Evolutionary conservation across 306 rosid genomes (phyloP).

Genomic region (Vachellia collinsii): DNA sequence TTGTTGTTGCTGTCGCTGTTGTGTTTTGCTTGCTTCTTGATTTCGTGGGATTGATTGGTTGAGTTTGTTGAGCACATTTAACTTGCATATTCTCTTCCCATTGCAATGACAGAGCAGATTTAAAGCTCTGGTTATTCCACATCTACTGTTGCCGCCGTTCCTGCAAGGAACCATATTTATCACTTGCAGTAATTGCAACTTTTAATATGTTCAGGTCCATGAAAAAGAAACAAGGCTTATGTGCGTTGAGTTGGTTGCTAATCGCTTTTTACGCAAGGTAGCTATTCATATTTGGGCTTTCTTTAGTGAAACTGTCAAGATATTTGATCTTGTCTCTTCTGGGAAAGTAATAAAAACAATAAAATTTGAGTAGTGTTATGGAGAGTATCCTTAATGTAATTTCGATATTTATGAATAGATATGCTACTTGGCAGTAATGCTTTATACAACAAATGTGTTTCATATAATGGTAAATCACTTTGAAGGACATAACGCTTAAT

Average conservation of each 20-base stretch:
- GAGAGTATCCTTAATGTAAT: conserved; percentile 5
- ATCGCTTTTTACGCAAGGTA: conserved; percentile 96
- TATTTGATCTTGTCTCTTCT: neutral
- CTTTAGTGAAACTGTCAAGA: neutral
- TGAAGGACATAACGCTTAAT: conserved; percentile 8
- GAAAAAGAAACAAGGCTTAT: conserved; percentile 67
- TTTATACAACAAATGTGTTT: conserved; percentile 4
- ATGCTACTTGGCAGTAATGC: conserved; percentile 9
- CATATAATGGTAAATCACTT: conserved; percentile 10
- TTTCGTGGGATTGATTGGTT: neutral
- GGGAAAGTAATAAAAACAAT: neutral
- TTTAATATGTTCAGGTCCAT: conserved; percentile 56
- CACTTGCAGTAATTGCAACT: neutral
- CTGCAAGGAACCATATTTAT: conserved; percentile 11
- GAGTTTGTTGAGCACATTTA: neutral
- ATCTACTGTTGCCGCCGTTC: conserved; percentile 10
- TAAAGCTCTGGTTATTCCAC: neutral
- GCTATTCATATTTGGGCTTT: conserved; percentile 26
- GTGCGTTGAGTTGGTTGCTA: conserved; percentile 91
- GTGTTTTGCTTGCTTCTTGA: neutral
- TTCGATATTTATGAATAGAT: conserved; percentile 4
- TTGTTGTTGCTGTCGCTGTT: too few species aligned
- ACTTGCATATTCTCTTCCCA: neutral
- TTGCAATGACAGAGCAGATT: neutral
- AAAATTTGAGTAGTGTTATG: neutral